These are phyloP conservation scores for Ophiocordyceps camponoti-saundersi DNA, from an alignment of 2,329 filamentous ascomycete species.

Conservation along the genomic window DNA sequence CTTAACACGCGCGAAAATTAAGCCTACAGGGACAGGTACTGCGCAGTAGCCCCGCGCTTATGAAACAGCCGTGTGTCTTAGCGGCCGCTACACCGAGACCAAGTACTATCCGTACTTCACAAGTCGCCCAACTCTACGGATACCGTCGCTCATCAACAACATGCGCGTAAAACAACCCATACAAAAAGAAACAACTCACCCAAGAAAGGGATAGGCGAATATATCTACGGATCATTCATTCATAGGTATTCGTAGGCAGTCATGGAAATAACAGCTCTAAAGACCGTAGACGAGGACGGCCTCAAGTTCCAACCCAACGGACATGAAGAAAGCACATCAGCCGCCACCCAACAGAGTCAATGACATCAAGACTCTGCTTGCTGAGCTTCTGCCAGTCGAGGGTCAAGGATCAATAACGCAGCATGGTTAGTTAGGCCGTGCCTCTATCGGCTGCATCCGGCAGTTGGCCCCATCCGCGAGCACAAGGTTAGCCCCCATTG, in stretches of 20 bases:
- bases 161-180: too few species aligned
- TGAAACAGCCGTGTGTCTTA: neutral
- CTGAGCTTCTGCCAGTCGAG: neutral
- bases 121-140: too few species aligned
- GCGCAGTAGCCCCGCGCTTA: neutral
- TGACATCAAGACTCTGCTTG: conserved; percentile 6
- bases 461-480: neutral
- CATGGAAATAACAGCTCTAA: too few species aligned
- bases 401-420: neutral
- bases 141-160: too few species aligned
- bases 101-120: too few species aligned
- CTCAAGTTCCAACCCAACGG: too few species aligned
- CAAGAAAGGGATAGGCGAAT: too few species aligned
- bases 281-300: too few species aligned
- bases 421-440: neutral
- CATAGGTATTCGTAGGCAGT: too few species aligned
- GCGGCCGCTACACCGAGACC: too few species aligned
- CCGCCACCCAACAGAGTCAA: conserved; percentile 1
- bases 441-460: neutral
- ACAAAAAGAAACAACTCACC: too few species aligned
- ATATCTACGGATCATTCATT: too few species aligned
- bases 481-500: neutral
- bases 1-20: neutral
- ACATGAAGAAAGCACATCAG: neutral
- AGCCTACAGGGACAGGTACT: neutral